Base-by-base conservation (phyloP, 2,329 filamentous ascomycete species). In the Podosphaera xanthii region DNA sequence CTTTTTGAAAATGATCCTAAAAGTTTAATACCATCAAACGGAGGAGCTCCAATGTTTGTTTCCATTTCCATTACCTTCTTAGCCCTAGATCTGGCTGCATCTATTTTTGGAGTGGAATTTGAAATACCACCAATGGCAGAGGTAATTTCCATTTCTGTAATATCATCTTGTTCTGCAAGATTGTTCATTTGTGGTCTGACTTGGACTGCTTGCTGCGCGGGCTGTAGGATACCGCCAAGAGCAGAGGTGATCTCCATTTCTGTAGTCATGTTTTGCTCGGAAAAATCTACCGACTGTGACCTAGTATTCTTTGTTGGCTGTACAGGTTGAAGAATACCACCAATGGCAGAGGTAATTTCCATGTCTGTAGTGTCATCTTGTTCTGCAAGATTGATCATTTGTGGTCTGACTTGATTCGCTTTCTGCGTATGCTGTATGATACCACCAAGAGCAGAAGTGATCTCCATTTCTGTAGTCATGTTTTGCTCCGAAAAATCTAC, bases 221-320 rank as follows among this genome's bases (percentile, higher is more conserved):
- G 66, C 31, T 69, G 66, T 31, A 82, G 63, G 50, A 83, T 81
- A n/a, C 73, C 73, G 10, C 79, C 79, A 35, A 81, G 65, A 0
- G 73, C 77, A 36, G 74, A 69, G 1, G 80, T 83, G 71, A 86
- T 82, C 57, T 87, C 82, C 81, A 85, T 83, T 2, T 46, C 77
- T 72, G 64, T 58, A 4, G 66, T 68, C 58, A 68, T 75, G 60
- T 75, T 75, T 4, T 74, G 72, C 60, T 75, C 70, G 35, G 71
- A 6, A 40, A 6, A 6, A 40, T 40, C 6, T 5, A 6, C 36
- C 36, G 36, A 6, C 5, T 40, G 44, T 40, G 36, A 40, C 10
- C 36, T 76, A 72, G 64, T 59, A 75, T 74, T 40, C 72, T 70
- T 55, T 62, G 69, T 62, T 1, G 69, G 66, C 31, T 69, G 66